A percentile compares a stretch with the other conserved stretches of the same genome.
Conservation (phyloP, 805 yeast species). For the Candida montana region DNA sequence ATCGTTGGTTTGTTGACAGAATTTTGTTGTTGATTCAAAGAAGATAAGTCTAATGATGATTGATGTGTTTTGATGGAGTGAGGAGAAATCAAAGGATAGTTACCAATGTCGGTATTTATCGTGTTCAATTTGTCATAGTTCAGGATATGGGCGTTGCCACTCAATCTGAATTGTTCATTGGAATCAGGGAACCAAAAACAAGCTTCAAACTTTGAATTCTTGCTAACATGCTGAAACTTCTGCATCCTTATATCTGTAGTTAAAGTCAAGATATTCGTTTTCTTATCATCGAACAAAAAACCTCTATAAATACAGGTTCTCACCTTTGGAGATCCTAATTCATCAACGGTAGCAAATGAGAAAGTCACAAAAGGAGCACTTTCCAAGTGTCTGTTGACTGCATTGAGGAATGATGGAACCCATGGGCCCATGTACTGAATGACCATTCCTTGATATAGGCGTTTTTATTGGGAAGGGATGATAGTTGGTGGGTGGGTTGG, state of each 20-base stretch:
- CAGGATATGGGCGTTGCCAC: slow-evolving; percentile 56
- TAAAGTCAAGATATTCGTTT: slow-evolving; percentile 61
- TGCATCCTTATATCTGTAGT: slow-evolving; percentile 68
- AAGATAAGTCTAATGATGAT: slow-evolving; percentile 20
- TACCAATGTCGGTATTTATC: slow-evolving; percentile 16
- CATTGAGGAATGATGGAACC: slow-evolving; percentile 60
- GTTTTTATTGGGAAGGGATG: too few species aligned
- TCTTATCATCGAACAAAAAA: slow-evolving; percentile 63
- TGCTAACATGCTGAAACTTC: slow-evolving; percentile 46
- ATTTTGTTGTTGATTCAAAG: slow-evolving; percentile 1
- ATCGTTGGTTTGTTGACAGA: slow-evolving; percentile 16
- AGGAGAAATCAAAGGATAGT: slow-evolving; percentile 29
- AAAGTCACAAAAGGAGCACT: slow-evolving; percentile 51
- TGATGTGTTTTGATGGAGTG: slow-evolving; percentile 16
- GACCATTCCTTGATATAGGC: slow-evolving; percentile 1
- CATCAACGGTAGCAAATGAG: slow-evolving; percentile 63
- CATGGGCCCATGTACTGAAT: slow-evolving; percentile 61
- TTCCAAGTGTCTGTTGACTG: slow-evolving; percentile 43
- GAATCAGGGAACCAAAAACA: slow-evolving; percentile 63
- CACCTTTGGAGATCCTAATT: slow-evolving; percentile 49
- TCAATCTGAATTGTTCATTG: slow-evolving; percentile 66
- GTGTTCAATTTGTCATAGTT: slow-evolving; percentile 18
- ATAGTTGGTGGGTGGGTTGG: neutral
- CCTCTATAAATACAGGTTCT: slow-evolving; percentile 72
- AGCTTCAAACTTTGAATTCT: slow-evolving; percentile 61